Conservation (phyloP, 2,329 filamentous ascomycete species). For the Zalaria sp. region DNA sequence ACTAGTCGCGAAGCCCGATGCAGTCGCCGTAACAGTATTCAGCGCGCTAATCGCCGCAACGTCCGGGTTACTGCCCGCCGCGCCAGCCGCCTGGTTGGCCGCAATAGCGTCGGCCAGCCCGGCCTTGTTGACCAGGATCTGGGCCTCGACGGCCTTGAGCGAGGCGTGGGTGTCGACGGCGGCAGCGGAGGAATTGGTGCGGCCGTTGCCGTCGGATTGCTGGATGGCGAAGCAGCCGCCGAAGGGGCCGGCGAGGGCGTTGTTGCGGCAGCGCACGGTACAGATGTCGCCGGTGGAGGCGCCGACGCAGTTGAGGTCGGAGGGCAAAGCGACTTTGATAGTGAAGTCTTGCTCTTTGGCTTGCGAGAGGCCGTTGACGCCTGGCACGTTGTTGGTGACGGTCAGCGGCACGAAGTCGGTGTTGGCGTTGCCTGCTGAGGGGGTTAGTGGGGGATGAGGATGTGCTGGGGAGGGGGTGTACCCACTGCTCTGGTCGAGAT, state of each 20-base stretch:
- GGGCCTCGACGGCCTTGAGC: not conserved
- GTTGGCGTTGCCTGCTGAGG: not conserved
- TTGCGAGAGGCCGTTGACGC: not conserved
- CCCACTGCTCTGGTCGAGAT: not conserved
- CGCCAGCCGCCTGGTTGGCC: not conserved
- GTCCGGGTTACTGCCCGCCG: not conserved
- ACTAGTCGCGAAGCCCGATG: not conserved
- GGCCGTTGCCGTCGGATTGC: not conserved
- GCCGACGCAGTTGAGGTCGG: not conserved
- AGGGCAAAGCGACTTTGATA: not conserved
- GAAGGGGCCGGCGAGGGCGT: not conserved
- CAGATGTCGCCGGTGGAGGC: not conserved
- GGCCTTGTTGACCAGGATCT: not conserved
- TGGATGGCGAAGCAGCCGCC: not conserved
- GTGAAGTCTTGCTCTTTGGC: not conserved
- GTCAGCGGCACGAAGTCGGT: not conserved
- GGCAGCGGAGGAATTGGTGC: not conserved
- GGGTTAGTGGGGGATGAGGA: not conserved
- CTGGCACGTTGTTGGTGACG: not conserved
- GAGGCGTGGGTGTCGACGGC: not conserved
- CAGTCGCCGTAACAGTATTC: not conserved
- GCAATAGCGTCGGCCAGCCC: not conserved
- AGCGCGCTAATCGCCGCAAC: constrained; percentile 2
- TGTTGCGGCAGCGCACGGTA: not conserved
- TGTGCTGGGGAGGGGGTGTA: not conserved